Evolutionary conservation across 495 filamentous ascomycete genomes (phyloP).

Genomic region (Penicillium tannophilum): DNA sequence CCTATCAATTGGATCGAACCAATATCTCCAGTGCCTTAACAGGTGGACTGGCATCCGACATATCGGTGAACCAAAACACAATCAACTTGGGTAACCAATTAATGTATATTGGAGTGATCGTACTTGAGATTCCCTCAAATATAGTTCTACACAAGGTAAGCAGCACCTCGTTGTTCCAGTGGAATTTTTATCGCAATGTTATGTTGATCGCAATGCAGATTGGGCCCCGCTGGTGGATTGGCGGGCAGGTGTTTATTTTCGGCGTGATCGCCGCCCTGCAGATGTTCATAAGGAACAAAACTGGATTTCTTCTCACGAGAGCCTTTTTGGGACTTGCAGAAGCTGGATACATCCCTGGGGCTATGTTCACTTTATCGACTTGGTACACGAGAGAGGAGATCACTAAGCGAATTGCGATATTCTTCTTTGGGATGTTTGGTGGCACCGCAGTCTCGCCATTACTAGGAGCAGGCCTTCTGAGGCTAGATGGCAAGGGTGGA

Average conservation of each 20-base stretch:
- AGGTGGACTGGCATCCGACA: slow-evolving; percentile 42
- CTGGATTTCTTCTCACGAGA: slow-evolving; percentile 46
- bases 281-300: slow-evolving; percentile 49
- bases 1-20: slow-evolving; percentile 50
- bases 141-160: slow-evolving; percentile 35
- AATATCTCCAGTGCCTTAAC: slow-evolving; percentile 51
- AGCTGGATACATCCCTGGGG: slow-evolving; percentile 58
- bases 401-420: slow-evolving; percentile 50
- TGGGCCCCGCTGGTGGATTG: slow-evolving; percentile 54
- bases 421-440: slow-evolving; percentile 55
- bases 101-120: slow-evolving; percentile 53
- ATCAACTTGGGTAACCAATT: slow-evolving; percentile 59
- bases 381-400: slow-evolving; percentile 57
- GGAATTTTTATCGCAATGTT: neutral
- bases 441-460: slow-evolving; percentile 51
- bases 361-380: slow-evolving; percentile 56
- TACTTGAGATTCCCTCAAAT: slow-evolving; percentile 58
- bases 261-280: slow-evolving; percentile 55
- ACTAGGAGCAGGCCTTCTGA: slow-evolving; percentile 45
- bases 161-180: too few relatives aligned
- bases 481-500: slow-evolving; percentile 50
- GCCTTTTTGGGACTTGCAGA: slow-evolving; percentile 53
- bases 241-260: slow-evolving; percentile 52
- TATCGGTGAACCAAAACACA: slow-evolving; percentile 51
- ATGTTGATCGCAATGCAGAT: slow-evolving; percentile 33